phyloP scores from a whole-genome alignment of 2,329 filamentous ascomycete species.

The Penicillium digitatum region DNA sequence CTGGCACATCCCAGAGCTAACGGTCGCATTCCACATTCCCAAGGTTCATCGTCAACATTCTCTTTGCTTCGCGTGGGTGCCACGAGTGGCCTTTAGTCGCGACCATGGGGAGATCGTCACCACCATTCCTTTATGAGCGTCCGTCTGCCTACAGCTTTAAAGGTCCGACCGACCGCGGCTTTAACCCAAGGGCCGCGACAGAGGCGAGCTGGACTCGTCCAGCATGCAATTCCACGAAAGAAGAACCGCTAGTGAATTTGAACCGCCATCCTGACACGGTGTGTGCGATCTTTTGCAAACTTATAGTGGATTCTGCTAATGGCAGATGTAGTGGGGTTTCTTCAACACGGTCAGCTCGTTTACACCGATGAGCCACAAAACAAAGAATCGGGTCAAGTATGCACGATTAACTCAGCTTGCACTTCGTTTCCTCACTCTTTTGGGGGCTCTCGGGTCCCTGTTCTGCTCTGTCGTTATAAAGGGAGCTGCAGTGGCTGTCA shows the following conservation, averaged over 20 bases:
- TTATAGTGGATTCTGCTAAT: conserved; percentile 8
- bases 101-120: conserved; percentile 51
- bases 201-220: conserved; percentile 70
- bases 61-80: conserved; percentile 34
- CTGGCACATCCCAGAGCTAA: conserved; percentile 1
- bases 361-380: conserved; percentile 63
- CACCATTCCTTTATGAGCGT: conserved; percentile 71
- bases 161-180: conserved; percentile 52
- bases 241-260: conserved; percentile 75
- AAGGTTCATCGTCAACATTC: conserved; percentile 20
- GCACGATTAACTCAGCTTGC: conserved; percentile 65
- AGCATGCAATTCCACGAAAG: conserved; percentile 57
- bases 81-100: conserved; percentile 27
- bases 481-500: conserved; percentile 59
- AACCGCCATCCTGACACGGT: conserved; percentile 79
- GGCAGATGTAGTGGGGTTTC: conserved; percentile 43
- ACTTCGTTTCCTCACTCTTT: conserved; percentile 62
- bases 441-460: conserved; percentile 67
- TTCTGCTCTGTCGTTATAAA: conserved; percentile 73
- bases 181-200: conserved; percentile 83
- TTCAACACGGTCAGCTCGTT: conserved; percentile 57
- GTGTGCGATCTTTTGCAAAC: conserved; percentile 33
- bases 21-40: conserved; percentile 21
- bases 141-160: conserved; percentile 53
- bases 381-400: conserved; percentile 67